Conservation (phyloP, 176 grass and related monocot species). For the Paspalum vaginatum region DNA sequence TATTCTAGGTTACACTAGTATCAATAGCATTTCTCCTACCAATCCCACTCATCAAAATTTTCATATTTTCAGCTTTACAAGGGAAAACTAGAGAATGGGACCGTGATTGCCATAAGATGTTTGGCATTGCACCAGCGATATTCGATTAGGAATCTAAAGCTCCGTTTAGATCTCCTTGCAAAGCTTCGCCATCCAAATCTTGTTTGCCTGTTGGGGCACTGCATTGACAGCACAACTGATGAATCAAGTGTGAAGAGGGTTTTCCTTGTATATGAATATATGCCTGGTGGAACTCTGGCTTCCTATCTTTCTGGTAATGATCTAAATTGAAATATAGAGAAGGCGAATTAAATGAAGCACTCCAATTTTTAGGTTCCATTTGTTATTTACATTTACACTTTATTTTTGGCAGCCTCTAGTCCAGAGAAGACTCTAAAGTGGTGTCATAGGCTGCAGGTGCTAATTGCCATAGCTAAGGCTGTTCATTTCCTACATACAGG, state of each 20-base stretch:
- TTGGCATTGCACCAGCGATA: constrained; percentile 78
- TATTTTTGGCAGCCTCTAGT: constrained; percentile 57
- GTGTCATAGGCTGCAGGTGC: constrained; percentile 69
- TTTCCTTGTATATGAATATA: constrained; percentile 95
- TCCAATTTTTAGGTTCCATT: constrained; percentile 7
- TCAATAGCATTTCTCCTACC: constrained; percentile 4
- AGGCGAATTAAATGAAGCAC: constrained; percentile 8
- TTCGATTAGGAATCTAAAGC: constrained; percentile 93
- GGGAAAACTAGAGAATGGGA: constrained; percentile 88
- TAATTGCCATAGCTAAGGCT: constrained; percentile 88
- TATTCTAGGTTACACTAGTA: background rate
- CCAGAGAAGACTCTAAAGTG: constrained; percentile 79
- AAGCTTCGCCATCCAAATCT: constrained; percentile 93
- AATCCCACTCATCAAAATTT: background rate
- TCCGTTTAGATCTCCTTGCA: constrained; percentile 94
- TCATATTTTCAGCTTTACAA: constrained; percentile 89
- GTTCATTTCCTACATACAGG: constrained; percentile 96
- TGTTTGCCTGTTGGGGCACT: constrained; percentile 92
- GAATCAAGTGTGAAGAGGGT: constrained; percentile 77
- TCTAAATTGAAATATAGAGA: background rate
- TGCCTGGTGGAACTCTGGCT: constrained; percentile 64
- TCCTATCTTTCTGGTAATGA: constrained; percentile 79
- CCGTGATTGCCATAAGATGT: constrained; percentile 85
- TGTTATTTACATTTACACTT: constrained; percentile 30
- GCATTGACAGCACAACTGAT: constrained; percentile 67